A percentile compares a stretch with the other conserved stretches of the same genome.
phyloP scores from a whole-genome alignment of 164 flowering plant species.

The Saururus chinensis region DNA sequence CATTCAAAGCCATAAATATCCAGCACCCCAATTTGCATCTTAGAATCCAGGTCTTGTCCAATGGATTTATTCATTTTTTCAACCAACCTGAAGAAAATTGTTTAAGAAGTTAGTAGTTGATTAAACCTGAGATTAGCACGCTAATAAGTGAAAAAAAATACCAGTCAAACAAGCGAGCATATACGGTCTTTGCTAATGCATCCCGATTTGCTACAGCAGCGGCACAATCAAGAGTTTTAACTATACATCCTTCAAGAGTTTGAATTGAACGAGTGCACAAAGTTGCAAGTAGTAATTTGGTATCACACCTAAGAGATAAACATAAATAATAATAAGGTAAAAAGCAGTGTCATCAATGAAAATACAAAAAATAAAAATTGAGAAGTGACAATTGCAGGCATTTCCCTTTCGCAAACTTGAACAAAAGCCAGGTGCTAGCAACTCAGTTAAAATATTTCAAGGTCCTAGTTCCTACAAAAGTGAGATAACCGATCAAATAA shows the following conservation, averaged over 20 bases:
- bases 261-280: slow-evolving; percentile 82
- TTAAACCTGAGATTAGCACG: neutral
- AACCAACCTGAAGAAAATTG: slow-evolving; percentile 64
- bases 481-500: no score
- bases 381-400: no score
- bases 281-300: slow-evolving; percentile 60
- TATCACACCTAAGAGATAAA: slow-evolving; percentile 56
- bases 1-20: slow-evolving; percentile 98
- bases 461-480: no score
- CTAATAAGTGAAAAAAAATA: slow-evolving; percentile 8
- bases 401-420: no score
- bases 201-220: slow-evolving; percentile 93
- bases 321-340: no score
- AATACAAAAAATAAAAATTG: no score
- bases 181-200: slow-evolving; percentile 90
- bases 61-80: slow-evolving; percentile 88
- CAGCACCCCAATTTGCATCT: slow-evolving; percentile 77
- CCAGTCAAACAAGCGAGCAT: slow-evolving; percentile 92
- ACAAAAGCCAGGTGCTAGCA: no score
- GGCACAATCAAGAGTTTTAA: slow-evolving; percentile 79
- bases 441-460: no score
- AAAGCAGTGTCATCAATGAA: no score
- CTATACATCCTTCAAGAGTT: slow-evolving; percentile 82
- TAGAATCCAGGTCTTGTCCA: slow-evolving; percentile 82
- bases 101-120: neutral